These are phyloP conservation scores for Trypanosoma avium DNA, from an alignment of 208 protist genomes.

Conservation along the genomic window DNA sequence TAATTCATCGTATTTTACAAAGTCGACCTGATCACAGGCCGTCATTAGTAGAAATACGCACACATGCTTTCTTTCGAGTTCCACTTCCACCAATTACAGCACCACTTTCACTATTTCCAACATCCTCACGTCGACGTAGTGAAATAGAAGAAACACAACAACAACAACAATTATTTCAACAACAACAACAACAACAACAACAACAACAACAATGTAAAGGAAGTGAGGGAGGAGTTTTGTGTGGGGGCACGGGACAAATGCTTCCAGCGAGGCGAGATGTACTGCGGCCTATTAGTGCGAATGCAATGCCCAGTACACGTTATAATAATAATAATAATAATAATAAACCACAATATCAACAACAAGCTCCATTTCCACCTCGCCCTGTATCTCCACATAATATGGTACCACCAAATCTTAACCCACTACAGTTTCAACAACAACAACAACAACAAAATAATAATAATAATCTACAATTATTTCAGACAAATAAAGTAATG, in stretches of 20 bases:
- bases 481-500: conserved; percentile 2
- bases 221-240: conserved; percentile 10
- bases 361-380: too few relatives aligned
- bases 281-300: conserved; percentile 49
- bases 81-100: conserved; percentile 48
- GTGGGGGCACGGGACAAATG: conserved; percentile 10
- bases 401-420: too few relatives aligned
- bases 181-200: neutral
- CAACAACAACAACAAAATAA: conserved; percentile 23
- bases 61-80: conserved; percentile 86
- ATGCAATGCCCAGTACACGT: too few relatives aligned
- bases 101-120: conserved; percentile 52
- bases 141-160: neutral
- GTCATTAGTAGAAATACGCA: conserved; percentile 84
- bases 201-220: neutral
- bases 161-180: conserved; percentile 1
- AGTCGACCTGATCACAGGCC: conserved; percentile 78
- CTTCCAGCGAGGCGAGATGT: conserved; percentile 41
- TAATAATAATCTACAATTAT: conserved; percentile 18
- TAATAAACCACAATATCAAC: too few relatives aligned
- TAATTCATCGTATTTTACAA: conserved; percentile 93
- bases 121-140: conserved; percentile 21
- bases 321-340: conserved; percentile 1
- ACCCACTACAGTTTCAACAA: neutral
- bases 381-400: too few relatives aligned